phyloP scores from a whole-genome alignment of 2,329 filamentous ascomycete genomes.

The Exserohilum turcica region DNA sequence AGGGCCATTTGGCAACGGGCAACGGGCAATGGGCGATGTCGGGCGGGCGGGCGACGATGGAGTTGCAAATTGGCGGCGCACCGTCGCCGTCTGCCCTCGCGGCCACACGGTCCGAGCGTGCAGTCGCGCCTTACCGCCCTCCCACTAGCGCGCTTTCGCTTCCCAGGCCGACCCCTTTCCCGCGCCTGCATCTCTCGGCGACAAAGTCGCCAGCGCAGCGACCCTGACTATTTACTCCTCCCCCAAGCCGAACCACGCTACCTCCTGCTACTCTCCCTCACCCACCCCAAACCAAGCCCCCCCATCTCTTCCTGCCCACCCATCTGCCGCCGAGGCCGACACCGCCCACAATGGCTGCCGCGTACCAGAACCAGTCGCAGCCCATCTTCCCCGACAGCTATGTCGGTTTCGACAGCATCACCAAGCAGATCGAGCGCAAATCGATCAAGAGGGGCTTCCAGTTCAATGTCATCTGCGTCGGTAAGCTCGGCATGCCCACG shows the following conservation, averaged over 20 bases:
- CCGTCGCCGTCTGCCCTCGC: constrained; percentile 15
- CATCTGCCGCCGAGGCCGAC: constrained; percentile 30
- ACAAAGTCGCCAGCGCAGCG: constrained; percentile 46
- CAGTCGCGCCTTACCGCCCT: constrained; percentile 31
- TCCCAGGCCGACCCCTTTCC: constrained; percentile 48
- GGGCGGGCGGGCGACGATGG: constrained; percentile 24
- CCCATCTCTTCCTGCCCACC: constrained; percentile 9
- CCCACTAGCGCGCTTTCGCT: constrained; percentile 44
- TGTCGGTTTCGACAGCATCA: constrained; percentile 99
- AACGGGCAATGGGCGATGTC: constrained; percentile 15
- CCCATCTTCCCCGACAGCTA: constrained; percentile 89
- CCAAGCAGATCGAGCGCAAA: constrained; percentile 99
- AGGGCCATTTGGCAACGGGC: constrained; percentile 38
- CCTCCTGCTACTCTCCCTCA: constrained; percentile 21
- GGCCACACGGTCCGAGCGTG: constrained; percentile 33
- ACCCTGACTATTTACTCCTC: constrained; percentile 39
- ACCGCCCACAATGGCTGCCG: constrained; percentile 63
- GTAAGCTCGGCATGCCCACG: constrained; percentile 64
- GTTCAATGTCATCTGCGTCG: constrained; percentile 99
- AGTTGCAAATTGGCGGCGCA: constrained; percentile 35
- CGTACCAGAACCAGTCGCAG: constrained; percentile 66
- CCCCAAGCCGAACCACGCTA: constrained; percentile 18
- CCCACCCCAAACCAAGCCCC: constrained; percentile 13
- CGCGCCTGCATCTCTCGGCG: constrained; percentile 43
- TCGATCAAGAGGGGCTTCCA: constrained; percentile 99